Base-by-base conservation (phyloP, 345 rosid species). In the Ceriops zippeliana region DNA sequence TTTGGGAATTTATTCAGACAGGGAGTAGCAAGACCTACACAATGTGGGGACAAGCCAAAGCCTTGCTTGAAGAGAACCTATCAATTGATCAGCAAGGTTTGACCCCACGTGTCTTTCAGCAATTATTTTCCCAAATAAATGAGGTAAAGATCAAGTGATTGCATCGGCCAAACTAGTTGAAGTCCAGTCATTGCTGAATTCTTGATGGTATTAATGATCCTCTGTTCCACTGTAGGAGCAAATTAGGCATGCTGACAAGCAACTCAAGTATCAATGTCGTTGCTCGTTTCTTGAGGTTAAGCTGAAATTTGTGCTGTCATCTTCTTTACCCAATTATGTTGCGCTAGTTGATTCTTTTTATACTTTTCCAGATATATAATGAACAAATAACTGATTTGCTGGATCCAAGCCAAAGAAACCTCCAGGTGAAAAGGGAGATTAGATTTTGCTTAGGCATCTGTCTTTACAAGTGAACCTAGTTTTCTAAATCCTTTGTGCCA, bases 21-120 rank as follows among this genome's bases (percentile, higher is more conserved):
- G 98, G 99, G 58, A 95, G 99, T 61, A 97, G 99, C 60, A 95
- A 95, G 79, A 91, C 98, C 15, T 95, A 87, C 76, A 95, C 97
- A 4, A 92, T 95, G 82, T 95, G 98, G 99, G 98, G 98, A 65
- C 97, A 98, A 65, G 82, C 93, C 74, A 89, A 91, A 26, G 91
- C 90, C 61, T 79, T 92, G 73, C 76, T 75, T 73, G 92, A 87
- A 76, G 90, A 84, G 61, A 82, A 81, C 59, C 73, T 82, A 65
- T 85, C 79, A 4, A 75, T 86, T 75, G 96, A 85, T 66, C 86
- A 88, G 58, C 93, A 86, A 82, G 98, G 99, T 72, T 81, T 95
- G 75, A 90, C 98, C 62, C 97, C 99, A n/a, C 91, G 93, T 58
- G 92, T 96, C 62, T 87, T 96, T 68, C 84, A 90, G 70, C 71